A percentile compares a stretch with the other conserved stretches of the same genome.
Conservation (phyloP, 345 rosid genomes). For the Ceriops tagal region DNA sequence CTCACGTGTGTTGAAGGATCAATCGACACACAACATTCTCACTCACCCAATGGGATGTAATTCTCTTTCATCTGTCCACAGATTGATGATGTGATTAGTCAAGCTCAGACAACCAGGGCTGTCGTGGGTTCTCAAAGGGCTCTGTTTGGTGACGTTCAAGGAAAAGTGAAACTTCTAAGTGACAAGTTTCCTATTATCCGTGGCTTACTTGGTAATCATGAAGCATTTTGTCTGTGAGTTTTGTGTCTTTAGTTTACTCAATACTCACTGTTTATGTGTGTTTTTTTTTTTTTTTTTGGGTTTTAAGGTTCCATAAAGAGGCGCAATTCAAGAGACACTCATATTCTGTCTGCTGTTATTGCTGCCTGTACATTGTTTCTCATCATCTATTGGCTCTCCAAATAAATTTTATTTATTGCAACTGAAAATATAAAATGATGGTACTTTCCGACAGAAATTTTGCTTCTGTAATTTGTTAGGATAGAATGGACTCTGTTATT, state of each 20-base stretch:
- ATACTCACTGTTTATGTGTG: neutral
- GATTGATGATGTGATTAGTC: constrained; percentile 94
- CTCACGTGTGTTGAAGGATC: too few relatives aligned
- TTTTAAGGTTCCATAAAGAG: constrained; percentile 76
- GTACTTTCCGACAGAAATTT: constrained; percentile 32
- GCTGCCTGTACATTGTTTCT: constrained; percentile 92
- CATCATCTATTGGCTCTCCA: constrained; percentile 90
- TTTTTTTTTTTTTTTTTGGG: neutral
- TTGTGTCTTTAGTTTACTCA: neutral
- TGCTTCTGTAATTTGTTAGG: constrained; percentile 34
- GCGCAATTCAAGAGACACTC: constrained; percentile 79
- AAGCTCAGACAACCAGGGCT: constrained; percentile 87
- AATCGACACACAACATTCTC: too few relatives aligned
- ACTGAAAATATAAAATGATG: constrained; percentile 10
- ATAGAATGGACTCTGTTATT: constrained; percentile 17
- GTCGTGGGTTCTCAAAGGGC: constrained; percentile 83
- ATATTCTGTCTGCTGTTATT: constrained; percentile 92
- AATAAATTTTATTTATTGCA: constrained; percentile 30
- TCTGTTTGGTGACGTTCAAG: constrained; percentile 87
- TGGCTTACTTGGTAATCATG: constrained; percentile 70
- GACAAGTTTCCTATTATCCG: constrained; percentile 91
- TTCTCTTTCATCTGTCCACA: constrained; percentile 19
- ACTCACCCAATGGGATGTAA: neutral
- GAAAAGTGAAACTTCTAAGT: constrained; percentile 80
- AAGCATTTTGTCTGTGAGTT: constrained; percentile 1